These are phyloP conservation scores for Gamarada debralockiae DNA, from an alignment of 495 filamentous ascomycete species.

Conservation along the genomic window DNA sequence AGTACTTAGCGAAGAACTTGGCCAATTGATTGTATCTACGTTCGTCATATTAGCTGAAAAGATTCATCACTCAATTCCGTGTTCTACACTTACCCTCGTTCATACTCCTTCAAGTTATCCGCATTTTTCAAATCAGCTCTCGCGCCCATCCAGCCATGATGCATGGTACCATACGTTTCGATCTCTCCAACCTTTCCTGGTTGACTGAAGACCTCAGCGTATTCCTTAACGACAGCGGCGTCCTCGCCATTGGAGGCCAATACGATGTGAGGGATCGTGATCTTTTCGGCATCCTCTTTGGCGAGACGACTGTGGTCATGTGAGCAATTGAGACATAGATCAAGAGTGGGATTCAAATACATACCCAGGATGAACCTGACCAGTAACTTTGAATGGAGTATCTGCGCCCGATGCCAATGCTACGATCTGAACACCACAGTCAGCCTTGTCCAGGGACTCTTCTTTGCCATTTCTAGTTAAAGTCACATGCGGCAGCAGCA, in stretches of 20 bases:
- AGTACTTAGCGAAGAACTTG: not conserved
- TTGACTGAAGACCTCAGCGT: slow-evolving; percentile 34
- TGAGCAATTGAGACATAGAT: not conserved
- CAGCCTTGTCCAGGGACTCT: too few species aligned
- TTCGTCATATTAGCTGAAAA: too few species aligned
- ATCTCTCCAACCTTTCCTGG: slow-evolving; percentile 27
- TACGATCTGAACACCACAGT: too few species aligned
- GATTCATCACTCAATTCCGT: too few species aligned
- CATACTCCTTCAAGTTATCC: slow-evolving; percentile 44
- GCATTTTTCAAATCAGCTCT: slow-evolving; percentile 46
- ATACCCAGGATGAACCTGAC: slow-evolving; percentile 44
- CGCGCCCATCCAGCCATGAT: slow-evolving; percentile 62
- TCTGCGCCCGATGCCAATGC: slow-evolving; percentile 20
- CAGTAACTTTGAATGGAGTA: slow-evolving; percentile 41
- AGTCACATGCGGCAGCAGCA: too few species aligned
- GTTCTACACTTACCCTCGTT: too few species aligned
- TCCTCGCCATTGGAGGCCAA: slow-evolving; percentile 51
- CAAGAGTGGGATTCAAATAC: not conserved
- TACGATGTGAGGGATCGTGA: slow-evolving; percentile 48
- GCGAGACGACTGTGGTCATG: slow-evolving; percentile 23
- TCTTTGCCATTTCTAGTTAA: too few species aligned
- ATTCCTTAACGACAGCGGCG: slow-evolving; percentile 34
- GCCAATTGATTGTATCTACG: not conserved
- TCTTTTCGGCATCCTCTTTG: slow-evolving; percentile 36
- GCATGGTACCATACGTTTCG: slow-evolving; percentile 47